phyloP scores from a whole-genome alignment of 495 filamentous ascomycete species.

The Penicillium coprophilum region DNA sequence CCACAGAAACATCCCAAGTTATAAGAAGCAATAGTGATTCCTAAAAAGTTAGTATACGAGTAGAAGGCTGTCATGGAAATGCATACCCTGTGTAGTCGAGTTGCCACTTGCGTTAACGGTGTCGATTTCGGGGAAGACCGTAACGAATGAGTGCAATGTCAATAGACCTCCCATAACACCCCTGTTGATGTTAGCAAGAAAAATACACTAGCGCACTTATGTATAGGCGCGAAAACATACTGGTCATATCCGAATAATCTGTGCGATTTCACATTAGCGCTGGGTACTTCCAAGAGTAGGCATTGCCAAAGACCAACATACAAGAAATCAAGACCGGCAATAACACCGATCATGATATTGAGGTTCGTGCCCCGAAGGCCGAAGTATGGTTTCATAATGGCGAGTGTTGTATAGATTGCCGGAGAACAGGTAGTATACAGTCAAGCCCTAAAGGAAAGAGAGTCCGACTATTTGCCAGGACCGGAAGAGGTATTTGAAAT shows the following conservation, averaged over 20 bases:
- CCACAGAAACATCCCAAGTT: conserved; percentile 73
- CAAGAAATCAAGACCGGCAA: conserved; percentile 70
- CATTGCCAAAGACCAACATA: conserved; percentile 17
- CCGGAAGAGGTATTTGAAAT: conserved; percentile 7
- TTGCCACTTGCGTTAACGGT: conserved; percentile 37
- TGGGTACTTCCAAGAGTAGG: background rate
- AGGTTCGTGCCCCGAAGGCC: conserved; percentile 63
- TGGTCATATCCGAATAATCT: conserved; percentile 43
- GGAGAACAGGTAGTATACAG: conserved; percentile 14
- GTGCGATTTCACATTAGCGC: conserved; percentile 8
- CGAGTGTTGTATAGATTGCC: background rate
- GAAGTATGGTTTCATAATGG: conserved; percentile 47
- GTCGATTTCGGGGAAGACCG: conserved; percentile 54
- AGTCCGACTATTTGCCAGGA: conserved; percentile 9
- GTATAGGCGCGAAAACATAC: conserved; percentile 15
- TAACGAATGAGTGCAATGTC: conserved; percentile 49
- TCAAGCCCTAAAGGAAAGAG: background rate
- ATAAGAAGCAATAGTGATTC: conserved; percentile 62
- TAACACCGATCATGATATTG: conserved; percentile 63
- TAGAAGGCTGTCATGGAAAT: background rate
- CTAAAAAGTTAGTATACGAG: conserved; percentile 20
- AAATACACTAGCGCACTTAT: background rate
- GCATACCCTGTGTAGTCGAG: conserved; percentile 53
- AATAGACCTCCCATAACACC: conserved; percentile 59
- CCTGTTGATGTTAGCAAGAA: conserved; percentile 21